phyloP scores from a whole-genome alignment of 768 basidiomycete genomes.

The Collybiopsis confluens region DNA sequence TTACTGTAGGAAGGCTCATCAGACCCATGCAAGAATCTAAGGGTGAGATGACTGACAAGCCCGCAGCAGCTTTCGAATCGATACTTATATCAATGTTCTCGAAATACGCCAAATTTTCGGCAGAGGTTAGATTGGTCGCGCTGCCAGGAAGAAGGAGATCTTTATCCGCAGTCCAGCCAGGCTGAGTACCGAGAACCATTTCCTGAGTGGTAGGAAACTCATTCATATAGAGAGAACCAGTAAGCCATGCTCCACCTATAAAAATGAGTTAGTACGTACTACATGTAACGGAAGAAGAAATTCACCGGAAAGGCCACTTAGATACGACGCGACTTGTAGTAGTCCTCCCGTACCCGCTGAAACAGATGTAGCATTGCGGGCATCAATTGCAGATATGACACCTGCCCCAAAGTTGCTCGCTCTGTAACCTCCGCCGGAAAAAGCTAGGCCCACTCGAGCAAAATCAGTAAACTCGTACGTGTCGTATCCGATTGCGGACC shows the following conservation, averaged over 20 bases:
- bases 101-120: conserved; percentile 47
- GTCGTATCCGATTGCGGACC: conserved; percentile 47
- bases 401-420: conserved; percentile 65
- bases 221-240: conserved; percentile 59
- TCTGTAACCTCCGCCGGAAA: conserved; percentile 68
- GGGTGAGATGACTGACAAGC: conserved; percentile 44
- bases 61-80: conserved; percentile 48
- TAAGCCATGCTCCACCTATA: conserved; percentile 66
- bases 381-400: conserved; percentile 56
- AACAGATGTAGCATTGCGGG: conserved; percentile 53
- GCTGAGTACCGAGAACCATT: conserved; percentile 53
- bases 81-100: conserved; percentile 52
- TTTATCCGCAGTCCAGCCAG: conserved; percentile 56
- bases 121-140: conserved; percentile 34
- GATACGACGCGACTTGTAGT: conserved; percentile 64
- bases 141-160: conserved; percentile 52
- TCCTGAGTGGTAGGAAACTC: conserved; percentile 55
- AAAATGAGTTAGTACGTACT: neutral
- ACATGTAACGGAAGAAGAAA: neutral
- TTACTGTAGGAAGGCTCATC: conserved; percentile 32
- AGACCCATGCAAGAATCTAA: conserved; percentile 1
- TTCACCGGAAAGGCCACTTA: conserved; percentile 60
- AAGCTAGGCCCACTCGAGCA: conserved; percentile 56
- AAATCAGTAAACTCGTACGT: conserved; percentile 35
- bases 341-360: conserved; percentile 61